Evolutionary conservation across 2,329 filamentous ascomycete species (phyloP), one percentile per base, ranked within the genome.

Genomic region (Trichoderma asperellum): DNA sequence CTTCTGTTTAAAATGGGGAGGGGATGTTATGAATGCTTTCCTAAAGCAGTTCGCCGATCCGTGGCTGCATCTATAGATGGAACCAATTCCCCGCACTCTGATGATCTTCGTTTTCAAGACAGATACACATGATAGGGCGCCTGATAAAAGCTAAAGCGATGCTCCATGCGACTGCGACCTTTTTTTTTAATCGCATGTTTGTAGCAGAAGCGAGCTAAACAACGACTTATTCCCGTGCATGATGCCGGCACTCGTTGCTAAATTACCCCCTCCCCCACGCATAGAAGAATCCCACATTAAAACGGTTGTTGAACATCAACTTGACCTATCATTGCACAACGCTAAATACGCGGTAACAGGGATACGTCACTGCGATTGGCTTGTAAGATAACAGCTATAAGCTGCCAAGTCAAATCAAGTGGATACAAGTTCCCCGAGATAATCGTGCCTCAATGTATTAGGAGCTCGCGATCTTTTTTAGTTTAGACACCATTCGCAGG

Each of bases 21-120:
- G 29, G 1, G 8, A 5, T 24, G 32, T 53, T 37, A 55, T 40
- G 21, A 53, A 63, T 53, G 60, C 60, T 63, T 63, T 27, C 60
- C 60, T n/a, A 40, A 62, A 34, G 14, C 16, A 63, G 61, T 63
- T 63, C 32, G 61, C 61, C 61, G 47, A 40, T 37, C 61, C 32
- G 47, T 55, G 34, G 47, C 61, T 64, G 34, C 61, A 55, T 37
- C 18, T 27, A 53, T 14, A 40, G n/a, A 47, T 12, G 24, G 29
- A 18, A 27, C n/a, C 49, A 34, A 55, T 49, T 35, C 18, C 24
- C 47, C 52, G 40, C 40, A 21, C 18, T 40, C 49, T 49, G 14
- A 24, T 6, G 21, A 35, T 49, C 47, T 49, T 24, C 10, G n/a
- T 57, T 21, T 37, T 16, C 32, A 32, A 14, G 5, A 6, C 12